Conservation (phyloP, 2,329 filamentous ascomycete genomes). For the Claviceps pusilla region DNA sequence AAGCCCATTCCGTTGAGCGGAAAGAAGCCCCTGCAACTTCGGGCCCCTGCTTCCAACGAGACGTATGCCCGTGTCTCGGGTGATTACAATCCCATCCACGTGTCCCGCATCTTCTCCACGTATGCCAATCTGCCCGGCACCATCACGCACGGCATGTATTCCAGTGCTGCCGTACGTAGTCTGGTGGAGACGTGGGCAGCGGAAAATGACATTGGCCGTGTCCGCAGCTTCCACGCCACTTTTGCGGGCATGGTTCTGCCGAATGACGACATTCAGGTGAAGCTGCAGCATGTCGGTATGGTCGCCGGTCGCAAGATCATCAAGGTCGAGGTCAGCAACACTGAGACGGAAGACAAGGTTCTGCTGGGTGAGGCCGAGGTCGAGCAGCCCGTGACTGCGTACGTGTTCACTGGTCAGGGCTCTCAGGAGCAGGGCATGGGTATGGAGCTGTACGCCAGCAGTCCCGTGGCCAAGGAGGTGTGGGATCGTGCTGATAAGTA, state of each 20-base stretch:
- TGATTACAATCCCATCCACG: slow-evolving; percentile 98
- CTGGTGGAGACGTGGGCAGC: slow-evolving; percentile 97
- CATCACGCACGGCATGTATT: slow-evolving; percentile 99
- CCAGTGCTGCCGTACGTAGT: slow-evolving; percentile 87
- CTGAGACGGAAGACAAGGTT: slow-evolving; percentile 92
- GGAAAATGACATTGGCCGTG: slow-evolving; percentile 94
- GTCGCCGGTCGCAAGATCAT: slow-evolving; percentile 97
- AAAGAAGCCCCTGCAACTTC: slow-evolving; percentile 74
- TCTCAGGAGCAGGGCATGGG: slow-evolving; percentile 99
- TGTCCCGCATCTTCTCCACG: slow-evolving; percentile 87
- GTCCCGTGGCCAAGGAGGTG: slow-evolving; percentile 85
- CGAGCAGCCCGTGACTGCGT: slow-evolving; percentile 90
- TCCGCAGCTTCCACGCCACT: slow-evolving; percentile 91
- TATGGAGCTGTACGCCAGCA: slow-evolving; percentile 95
- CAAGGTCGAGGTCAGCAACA: slow-evolving; percentile 92
- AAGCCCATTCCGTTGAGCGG: slow-evolving; percentile 92
- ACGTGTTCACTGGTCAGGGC: slow-evolving; percentile 96
- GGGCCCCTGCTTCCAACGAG: slow-evolving; percentile 90
- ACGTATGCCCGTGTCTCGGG: slow-evolving; percentile 95
- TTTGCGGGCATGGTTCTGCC: slow-evolving; percentile 98
- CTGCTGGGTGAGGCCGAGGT: slow-evolving; percentile 90
- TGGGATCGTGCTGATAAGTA: slow-evolving; percentile 98
- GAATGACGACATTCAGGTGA: slow-evolving; percentile 88
- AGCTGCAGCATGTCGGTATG: slow-evolving; percentile 94
- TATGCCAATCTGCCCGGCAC: slow-evolving; percentile 93